Base-by-base conservation (phyloP, 2,329 filamentous ascomycete species). In the Diaporthe sp. region DNA sequence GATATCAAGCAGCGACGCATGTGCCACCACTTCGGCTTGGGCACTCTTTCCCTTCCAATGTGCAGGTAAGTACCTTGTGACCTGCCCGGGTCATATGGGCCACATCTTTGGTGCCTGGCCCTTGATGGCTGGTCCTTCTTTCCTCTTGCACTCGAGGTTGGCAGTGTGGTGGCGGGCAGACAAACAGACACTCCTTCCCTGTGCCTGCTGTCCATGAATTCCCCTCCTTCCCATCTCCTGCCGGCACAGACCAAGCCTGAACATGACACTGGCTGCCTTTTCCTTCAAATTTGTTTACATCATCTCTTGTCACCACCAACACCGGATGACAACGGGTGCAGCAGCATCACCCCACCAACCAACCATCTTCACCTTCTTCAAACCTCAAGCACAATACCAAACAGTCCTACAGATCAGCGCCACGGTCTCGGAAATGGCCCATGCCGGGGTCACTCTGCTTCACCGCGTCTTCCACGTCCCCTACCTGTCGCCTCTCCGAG, bases 401-500 rank as follows among this genome's bases (percentile, higher is more conserved):
- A 19, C 68, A 51, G 42, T 8, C 37, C 71, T 73, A 86, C 74
- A 86, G 77, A 78, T 86, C 81, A 77, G 80, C 61, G 58, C 75
- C 44, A 7, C 72, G 28, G 34, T 77, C 74, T 44, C 76, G 74
- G 61, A 74, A 77, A 51, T 69, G 65, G 34, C 76, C 76, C 39
- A 73, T 76, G 8, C 70, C 74, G 2, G 75, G 58, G 44, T 75
- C 75, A 44, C 65, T 71, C 53, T 86, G 86, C 80, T 94, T 92
- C 80, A 96, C 89, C 87, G 95, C 89, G 82, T 91, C 92, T 85
- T 95, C 94, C 74, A 93, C 93, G 86, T 98, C 96, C 78, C 95
- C 96, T 74, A 98, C 96, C 86, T 98, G 96, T 84, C 94, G 94
- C 78, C 96, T 89, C 86, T 96, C 95, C 75, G 94, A 94, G 76